A percentile compares a stretch with the other conserved stretches of the same genome.
phyloP scores from a whole-genome alignment of 768 basidiomycete species.

The Russula earlei region DNA sequence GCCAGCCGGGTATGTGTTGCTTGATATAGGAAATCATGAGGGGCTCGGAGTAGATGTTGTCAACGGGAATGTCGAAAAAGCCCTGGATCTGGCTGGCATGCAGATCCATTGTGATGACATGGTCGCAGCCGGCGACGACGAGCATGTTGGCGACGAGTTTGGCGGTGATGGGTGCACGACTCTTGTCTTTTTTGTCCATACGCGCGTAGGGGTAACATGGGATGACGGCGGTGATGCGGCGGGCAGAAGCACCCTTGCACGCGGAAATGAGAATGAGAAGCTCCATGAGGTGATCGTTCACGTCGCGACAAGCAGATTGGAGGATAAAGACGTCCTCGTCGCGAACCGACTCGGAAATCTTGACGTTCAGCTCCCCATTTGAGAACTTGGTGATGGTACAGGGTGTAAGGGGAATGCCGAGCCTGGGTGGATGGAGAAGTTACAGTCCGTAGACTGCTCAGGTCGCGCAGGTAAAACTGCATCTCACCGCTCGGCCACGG shows the following conservation, averaged over 20 bases:
- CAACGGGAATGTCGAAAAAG: slow-evolving; percentile 97
- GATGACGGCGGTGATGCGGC: slow-evolving; percentile 93
- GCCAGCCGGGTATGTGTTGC: slow-evolving; percentile 74
- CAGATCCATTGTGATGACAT: slow-evolving; percentile 98
- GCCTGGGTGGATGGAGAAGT: slow-evolving; percentile 45
- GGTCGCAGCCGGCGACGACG: slow-evolving; percentile 92
- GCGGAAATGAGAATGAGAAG: slow-evolving; percentile 97
- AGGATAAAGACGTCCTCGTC: slow-evolving; percentile 99
- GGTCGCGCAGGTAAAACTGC: slow-evolving; percentile 29
- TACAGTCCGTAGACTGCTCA: slow-evolving; percentile 40
- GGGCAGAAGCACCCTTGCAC: slow-evolving; percentile 92
- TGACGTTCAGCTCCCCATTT: slow-evolving; percentile 92
- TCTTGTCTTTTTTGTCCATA: slow-evolving; percentile 98
- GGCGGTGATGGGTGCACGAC: slow-evolving; percentile 91
- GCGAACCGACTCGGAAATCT: slow-evolving; percentile 89
- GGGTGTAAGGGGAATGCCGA: slow-evolving; percentile 79
- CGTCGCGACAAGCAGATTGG: slow-evolving; percentile 81
- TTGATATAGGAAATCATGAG: slow-evolving; percentile 93
- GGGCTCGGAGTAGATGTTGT: slow-evolving; percentile 95
- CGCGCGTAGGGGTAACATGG: slow-evolving; percentile 96
- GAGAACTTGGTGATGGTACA: slow-evolving; percentile 86
- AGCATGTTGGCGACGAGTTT: slow-evolving; percentile 99
- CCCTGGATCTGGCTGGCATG: slow-evolving; percentile 98
- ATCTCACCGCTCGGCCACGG: slow-evolving; percentile 95
- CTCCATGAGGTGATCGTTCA: slow-evolving; percentile 97